Evolutionary conservation across 129 eudicot genomes (phyloP).

Genomic region (Flaveria ramosissima): DNA sequence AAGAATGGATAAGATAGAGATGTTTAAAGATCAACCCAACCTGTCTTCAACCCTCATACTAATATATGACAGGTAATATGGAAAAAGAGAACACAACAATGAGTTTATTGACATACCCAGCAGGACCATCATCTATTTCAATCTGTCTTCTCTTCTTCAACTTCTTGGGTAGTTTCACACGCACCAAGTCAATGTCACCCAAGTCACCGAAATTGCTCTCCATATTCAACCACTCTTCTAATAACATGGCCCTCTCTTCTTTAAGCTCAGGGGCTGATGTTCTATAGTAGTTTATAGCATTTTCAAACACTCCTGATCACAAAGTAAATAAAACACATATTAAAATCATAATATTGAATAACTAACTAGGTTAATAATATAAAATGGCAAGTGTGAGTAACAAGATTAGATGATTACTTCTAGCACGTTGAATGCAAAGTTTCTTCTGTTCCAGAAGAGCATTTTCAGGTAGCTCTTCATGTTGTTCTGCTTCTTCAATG

Average conservation of each 20-base stretch:
- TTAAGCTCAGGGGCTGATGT: constrained; percentile 78
- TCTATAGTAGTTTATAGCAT: constrained; percentile 64
- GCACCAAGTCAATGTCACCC: constrained; percentile 64
- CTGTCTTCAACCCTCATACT: neutral
- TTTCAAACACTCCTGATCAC: constrained; percentile 70
- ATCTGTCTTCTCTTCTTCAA: constrained; percentile 74
- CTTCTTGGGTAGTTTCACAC: constrained; percentile 78
- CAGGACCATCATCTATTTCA: constrained; percentile 79
- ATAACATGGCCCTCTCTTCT: constrained; percentile 87
- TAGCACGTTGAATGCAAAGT: constrained; percentile 67
- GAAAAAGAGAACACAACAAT: neutral
- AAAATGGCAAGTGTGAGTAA: constrained; percentile 10
- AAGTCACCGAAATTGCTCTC: constrained; percentile 72
- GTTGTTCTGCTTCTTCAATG: constrained; percentile 49
- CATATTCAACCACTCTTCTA: constrained; percentile 81
- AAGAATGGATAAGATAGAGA: neutral
- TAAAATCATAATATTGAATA: neutral
- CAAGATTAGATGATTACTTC: constrained; percentile 53
- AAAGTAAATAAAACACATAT: neutral
- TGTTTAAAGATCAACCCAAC: neutral
- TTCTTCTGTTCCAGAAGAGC: constrained; percentile 38
- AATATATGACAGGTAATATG: neutral
- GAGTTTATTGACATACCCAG: constrained; percentile 70
- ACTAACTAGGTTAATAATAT: neutral
- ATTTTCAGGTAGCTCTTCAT: constrained; percentile 49